A percentile compares a stretch with the other conserved stretches of the same genome.
phyloP scores from a whole-genome alignment of 2,329 filamentous ascomycete species.

The Phoma sp. region DNA sequence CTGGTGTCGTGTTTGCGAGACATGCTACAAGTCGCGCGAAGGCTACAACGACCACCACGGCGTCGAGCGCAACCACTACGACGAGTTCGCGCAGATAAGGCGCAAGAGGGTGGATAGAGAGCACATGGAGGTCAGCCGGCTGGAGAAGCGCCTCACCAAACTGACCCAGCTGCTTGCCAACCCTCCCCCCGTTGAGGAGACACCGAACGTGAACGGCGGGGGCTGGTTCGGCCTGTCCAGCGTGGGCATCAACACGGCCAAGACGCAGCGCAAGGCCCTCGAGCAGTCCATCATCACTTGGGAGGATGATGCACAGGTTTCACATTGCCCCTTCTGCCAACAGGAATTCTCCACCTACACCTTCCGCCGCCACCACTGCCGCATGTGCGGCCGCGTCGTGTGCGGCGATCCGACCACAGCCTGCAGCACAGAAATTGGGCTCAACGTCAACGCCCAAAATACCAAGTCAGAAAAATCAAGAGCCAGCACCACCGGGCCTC shows the following conservation, averaged over 20 bases:
- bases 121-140: constrained; percentile 82
- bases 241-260: constrained; percentile 53
- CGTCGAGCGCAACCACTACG: constrained; percentile 71
- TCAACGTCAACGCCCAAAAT: constrained; percentile 66
- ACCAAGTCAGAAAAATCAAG: constrained; percentile 46
- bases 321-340: constrained; percentile 89
- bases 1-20: constrained; percentile 97
- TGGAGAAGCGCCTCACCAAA: constrained; percentile 91
- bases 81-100: constrained; percentile 72
- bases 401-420: constrained; percentile 84
- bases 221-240: constrained; percentile 60
- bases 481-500: constrained; percentile 52
- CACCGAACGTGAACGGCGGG: constrained; percentile 53
- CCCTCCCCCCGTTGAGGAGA: constrained; percentile 68
- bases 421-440: constrained; percentile 82
- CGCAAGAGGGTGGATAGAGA: constrained; percentile 81
- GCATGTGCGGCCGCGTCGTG: constrained; percentile 90
- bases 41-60: constrained; percentile 92
- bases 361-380: constrained; percentile 91
- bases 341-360: constrained; percentile 95
- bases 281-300: constrained; percentile 94
- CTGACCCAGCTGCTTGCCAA: constrained; percentile 83
- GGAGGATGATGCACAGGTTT: constrained; percentile 86
- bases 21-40: constrained; percentile 96
- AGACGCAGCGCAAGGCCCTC: constrained; percentile 76